These are phyloP conservation scores for Dalbergia cochinchinensis DNA, from an alignment of 306 rosid species.

Conservation along the genomic window DNA sequence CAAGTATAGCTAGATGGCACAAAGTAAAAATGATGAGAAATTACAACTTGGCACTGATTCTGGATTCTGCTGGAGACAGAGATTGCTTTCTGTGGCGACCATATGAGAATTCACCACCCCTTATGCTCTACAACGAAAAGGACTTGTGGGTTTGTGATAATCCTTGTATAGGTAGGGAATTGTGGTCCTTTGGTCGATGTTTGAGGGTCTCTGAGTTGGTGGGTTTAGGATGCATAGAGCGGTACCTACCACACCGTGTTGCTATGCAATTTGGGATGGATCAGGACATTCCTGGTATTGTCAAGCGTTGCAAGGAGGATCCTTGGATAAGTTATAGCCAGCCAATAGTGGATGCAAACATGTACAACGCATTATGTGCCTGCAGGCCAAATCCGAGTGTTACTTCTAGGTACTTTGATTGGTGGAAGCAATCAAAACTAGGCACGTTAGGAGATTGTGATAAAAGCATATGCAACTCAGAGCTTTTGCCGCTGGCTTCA, in stretches of 20 bases:
- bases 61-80: constrained; percentile 35
- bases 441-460: neutral
- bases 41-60: constrained; percentile 3
- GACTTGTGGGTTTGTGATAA: constrained; percentile 32
- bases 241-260: constrained; percentile 63
- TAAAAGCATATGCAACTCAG: neutral
- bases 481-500: neutral
- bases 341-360: neutral
- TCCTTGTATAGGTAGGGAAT: constrained; percentile 25
- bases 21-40: neutral
- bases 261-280: constrained; percentile 78
- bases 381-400: constrained; percentile 37
- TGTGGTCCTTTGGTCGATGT: constrained; percentile 50
- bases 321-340: constrained; percentile 38
- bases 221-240: constrained; percentile 49
- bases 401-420: constrained; percentile 47
- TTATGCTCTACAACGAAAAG: constrained; percentile 26
- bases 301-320: constrained; percentile 20
- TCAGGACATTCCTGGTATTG: constrained; percentile 59
- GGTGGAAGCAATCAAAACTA: constrained; percentile 55
- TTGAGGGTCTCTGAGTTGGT: constrained; percentile 52
- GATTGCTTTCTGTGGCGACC: constrained; percentile 61
- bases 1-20: constrained; percentile 54
- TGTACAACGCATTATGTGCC: constrained; percentile 37
- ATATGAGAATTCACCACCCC: constrained; percentile 45